Conservation (phyloP, 1,284 basidiomycete species). For the Ustilago esculenta region DNA sequence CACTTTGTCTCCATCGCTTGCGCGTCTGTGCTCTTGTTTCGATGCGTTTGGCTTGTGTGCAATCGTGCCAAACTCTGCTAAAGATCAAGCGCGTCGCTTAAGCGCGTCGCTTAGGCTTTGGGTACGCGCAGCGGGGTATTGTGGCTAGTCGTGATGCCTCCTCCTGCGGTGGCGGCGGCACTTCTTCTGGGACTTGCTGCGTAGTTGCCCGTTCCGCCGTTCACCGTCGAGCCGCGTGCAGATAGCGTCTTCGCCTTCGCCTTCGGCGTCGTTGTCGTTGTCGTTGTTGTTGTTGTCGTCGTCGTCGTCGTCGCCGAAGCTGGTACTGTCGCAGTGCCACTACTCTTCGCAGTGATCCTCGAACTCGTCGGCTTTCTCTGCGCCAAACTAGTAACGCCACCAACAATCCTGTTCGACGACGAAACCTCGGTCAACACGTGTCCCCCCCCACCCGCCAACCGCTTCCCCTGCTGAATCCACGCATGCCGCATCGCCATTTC, state of each 20-base stretch:
- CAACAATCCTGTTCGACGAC: not conserved
- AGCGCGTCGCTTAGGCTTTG: slow-evolving; percentile 4
- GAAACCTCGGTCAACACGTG: slow-evolving; percentile 6
- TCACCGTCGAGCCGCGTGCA: slow-evolving; percentile 1
- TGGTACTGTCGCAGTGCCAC: too few species aligned
- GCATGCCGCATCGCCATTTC: slow-evolving; percentile 76
- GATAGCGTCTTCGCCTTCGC: slow-evolving; percentile 12
- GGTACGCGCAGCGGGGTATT: slow-evolving; percentile 22
- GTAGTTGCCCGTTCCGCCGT: not conserved
- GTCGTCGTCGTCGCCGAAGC: slow-evolving; percentile 9
- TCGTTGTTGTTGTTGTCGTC: not conserved
- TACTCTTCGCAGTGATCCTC: too few species aligned
- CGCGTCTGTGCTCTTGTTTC: not conserved
- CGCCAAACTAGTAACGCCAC: not conserved
- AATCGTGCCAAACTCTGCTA: too few species aligned
- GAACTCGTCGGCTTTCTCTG: too few species aligned
- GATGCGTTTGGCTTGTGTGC: too few species aligned
- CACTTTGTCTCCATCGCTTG: too few species aligned
- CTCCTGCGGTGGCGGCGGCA: slow-evolving; percentile 6
- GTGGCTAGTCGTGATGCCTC: not conserved
- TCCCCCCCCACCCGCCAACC: slow-evolving; percentile 9
- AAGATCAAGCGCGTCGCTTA: too few species aligned
- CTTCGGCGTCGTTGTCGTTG: not conserved
- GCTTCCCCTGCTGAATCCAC: slow-evolving; percentile 52
- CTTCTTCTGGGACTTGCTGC: slow-evolving; percentile 29